Percentiles rank a stretch among this genome's conserved stretches.
phyloP scores from a whole-genome alignment of 495 filamentous ascomycete species.

The Podospora appendiculata region DNA sequence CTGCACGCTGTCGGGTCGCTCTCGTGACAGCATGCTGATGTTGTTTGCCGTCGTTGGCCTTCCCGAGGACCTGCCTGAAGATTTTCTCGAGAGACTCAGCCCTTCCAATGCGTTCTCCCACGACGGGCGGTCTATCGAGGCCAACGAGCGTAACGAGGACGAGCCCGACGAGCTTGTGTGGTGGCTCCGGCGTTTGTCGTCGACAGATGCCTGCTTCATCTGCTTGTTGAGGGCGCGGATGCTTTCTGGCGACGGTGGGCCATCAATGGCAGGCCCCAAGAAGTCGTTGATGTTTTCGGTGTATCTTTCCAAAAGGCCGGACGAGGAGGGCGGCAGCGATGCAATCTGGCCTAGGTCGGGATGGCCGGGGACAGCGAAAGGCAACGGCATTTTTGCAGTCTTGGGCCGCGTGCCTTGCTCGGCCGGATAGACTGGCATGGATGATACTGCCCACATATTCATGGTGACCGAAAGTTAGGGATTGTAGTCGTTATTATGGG shows the following conservation, averaged over 20 bases:
- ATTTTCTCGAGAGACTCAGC: conserved; percentile 36
- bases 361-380: background rate
- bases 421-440: conserved; percentile 22
- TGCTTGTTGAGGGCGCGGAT: conserved; percentile 44
- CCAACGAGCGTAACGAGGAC: conserved; percentile 34
- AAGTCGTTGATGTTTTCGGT: conserved; percentile 22
- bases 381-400: conserved; percentile 14
- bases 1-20: conserved; percentile 46
- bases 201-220: conserved; percentile 38
- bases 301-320: conserved; percentile 1
- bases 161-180: conserved; percentile 40
- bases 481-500: background rate
- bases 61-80: conserved; percentile 37
- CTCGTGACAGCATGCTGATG: conserved; percentile 35
- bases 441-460: conserved; percentile 28
- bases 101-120: conserved; percentile 38
- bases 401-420: conserved; percentile 14
- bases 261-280: conserved; percentile 43
- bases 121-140: conserved; percentile 29
- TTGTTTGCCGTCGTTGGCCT: conserved; percentile 1
- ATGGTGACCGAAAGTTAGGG: conserved; percentile 4
- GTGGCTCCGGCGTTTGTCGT: conserved; percentile 37
- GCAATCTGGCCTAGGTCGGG: conserved; percentile 1
- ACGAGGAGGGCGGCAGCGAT: conserved; percentile 1
- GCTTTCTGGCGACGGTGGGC: conserved; percentile 46